phyloP scores from a whole-genome alignment of 192 early-diverging fungal species.

The Backusella tuberculispora region DNA sequence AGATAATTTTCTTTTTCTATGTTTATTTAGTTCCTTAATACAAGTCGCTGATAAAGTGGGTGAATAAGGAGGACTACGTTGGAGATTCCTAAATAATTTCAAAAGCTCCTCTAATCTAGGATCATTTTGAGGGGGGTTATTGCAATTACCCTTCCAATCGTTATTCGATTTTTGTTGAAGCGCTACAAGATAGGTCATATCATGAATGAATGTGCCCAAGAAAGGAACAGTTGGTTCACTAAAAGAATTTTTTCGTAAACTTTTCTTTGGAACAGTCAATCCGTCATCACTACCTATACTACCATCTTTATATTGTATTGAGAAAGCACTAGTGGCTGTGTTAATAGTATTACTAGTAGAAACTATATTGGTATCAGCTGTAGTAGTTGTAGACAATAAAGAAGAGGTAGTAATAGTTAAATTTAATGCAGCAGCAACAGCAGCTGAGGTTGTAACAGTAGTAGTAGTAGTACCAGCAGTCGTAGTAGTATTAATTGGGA shows the following conservation, averaged over 20 bases:
- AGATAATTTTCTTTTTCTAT: constrained; percentile 45
- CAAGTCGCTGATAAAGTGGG: constrained; percentile 44
- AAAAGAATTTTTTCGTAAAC: constrained; percentile 15
- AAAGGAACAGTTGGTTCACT: constrained; percentile 69
- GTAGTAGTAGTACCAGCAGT: not conserved
- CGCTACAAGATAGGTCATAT: constrained; percentile 72
- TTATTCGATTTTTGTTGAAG: constrained; percentile 4
- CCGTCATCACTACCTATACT: not conserved
- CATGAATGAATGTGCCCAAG: constrained; percentile 78
- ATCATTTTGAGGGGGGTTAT: constrained; percentile 38
- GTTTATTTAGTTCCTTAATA: constrained; percentile 53
- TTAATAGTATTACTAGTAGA: not conserved
- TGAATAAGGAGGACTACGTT: constrained; percentile 58
- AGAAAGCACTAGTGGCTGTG: not conserved
- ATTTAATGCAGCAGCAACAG: not conserved
- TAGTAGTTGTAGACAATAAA: too few relatives aligned
- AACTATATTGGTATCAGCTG: not conserved
- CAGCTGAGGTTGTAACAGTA: not conserved
- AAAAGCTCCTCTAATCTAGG: constrained; percentile 61
- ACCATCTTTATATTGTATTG: constrained; percentile 31
- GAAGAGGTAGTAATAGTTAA: not conserved
- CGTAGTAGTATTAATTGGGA: not conserved
- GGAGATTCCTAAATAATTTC: constrained; percentile 54
- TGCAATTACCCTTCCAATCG: not conserved
- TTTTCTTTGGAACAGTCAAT: not conserved